These are phyloP conservation scores for Coffea humblotiana DNA, from an alignment of 305 asterid genomes.

Conservation along the genomic window DNA sequence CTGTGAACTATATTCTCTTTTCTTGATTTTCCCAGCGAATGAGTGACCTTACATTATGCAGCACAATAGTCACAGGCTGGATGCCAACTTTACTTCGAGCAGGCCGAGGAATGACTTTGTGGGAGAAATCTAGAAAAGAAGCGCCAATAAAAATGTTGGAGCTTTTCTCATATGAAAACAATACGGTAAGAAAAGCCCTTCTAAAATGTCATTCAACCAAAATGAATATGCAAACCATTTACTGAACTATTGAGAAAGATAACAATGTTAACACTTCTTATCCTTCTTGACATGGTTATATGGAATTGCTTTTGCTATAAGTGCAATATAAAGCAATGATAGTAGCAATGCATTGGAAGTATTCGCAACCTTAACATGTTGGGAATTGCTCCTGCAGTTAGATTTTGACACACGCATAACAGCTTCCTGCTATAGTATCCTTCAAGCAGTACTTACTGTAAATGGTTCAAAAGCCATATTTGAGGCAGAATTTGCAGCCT, in stretches of 20 bases:
- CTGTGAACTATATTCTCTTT: too few relatives aligned
- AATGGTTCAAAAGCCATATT: too few relatives aligned
- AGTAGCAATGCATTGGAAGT: not conserved
- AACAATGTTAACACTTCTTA: not conserved
- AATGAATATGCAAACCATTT: not conserved
- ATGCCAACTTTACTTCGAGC: constrained; percentile 81
- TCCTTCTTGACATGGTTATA: not conserved
- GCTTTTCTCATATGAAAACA: constrained; percentile 74
- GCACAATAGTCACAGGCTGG: constrained; percentile 79
- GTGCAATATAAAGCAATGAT: not conserved
- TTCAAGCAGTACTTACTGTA: too few relatives aligned
- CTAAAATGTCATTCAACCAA: not conserved
- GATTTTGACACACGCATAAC: not conserved
- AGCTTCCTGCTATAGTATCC: too few relatives aligned
- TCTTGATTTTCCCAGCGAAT: too few relatives aligned
- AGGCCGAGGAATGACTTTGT: constrained; percentile 81
- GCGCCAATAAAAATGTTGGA: constrained; percentile 58
- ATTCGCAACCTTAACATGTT: not conserved
- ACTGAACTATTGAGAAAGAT: not conserved
- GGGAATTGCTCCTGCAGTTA: not conserved
- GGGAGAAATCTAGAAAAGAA: constrained; percentile 58
- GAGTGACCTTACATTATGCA: constrained; percentile 33
- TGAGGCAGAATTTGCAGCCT: not conserved
- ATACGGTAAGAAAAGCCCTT: constrained; percentile 49
- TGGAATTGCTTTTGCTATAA: not conserved